Evolutionary conservation across 164 flowering plant species (phyloP).

Genomic region (Nelumbo lutea): DNA sequence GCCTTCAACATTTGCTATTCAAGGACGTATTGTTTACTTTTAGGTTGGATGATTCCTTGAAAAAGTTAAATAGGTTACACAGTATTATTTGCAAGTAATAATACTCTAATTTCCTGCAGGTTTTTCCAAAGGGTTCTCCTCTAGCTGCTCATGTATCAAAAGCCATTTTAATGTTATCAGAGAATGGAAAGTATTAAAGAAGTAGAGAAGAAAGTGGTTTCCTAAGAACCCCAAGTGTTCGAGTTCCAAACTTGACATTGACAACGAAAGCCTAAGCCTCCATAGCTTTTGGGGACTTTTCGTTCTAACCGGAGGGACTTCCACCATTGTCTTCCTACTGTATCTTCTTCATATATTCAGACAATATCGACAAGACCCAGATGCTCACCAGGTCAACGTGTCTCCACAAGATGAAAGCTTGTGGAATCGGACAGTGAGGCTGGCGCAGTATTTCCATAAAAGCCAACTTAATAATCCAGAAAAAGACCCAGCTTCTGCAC

Average conservation of each 20-base stretch:
- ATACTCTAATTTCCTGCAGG: background rate
- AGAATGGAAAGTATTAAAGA: conserved; percentile 19
- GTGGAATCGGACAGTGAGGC: background rate
- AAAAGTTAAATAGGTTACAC: background rate
- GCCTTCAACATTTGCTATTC: too few relatives aligned
- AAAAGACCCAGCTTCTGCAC: background rate
- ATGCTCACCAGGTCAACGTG: background rate
- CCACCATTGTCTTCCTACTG: conserved; percentile 19
- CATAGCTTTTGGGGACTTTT: conserved; percentile 38
- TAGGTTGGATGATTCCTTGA: too few relatives aligned
- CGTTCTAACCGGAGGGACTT: conserved; percentile 19
- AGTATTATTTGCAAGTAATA: background rate
- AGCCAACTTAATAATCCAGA: background rate
- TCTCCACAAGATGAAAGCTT: background rate
- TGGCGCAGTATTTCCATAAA: background rate
- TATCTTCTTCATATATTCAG: conserved; percentile 8
- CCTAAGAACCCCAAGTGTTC: conserved; percentile 18
- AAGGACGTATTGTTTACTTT: too few relatives aligned
- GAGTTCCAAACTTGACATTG: background rate
- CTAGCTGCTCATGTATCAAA: conserved; percentile 24
- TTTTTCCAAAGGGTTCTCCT: conserved; percentile 36
- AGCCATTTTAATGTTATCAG: conserved; percentile 31
- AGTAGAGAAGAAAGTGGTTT: conserved; percentile 24
- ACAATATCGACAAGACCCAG: background rate
- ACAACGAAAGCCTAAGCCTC: conserved; percentile 24